These are phyloP conservation scores for Tetrahymena borealis DNA, from an alignment of 73 alveolate genomes.

Conservation along the genomic window DNA sequence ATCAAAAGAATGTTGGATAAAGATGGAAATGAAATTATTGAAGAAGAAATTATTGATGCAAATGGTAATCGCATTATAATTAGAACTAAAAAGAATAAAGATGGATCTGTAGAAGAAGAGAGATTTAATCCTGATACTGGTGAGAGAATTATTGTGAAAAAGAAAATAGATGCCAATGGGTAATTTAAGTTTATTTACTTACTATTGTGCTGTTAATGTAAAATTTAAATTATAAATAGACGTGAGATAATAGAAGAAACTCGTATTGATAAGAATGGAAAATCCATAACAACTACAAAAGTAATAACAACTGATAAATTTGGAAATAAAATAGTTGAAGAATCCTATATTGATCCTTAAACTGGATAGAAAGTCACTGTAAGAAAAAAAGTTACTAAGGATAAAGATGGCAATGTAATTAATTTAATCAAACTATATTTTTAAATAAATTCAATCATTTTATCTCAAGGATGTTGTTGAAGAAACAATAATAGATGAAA, in stretches of 20 bases:
- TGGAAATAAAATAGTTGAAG: slow-evolving; percentile 32
- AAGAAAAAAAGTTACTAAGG: slow-evolving; percentile 11
- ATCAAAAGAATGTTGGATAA: slow-evolving; percentile 5
- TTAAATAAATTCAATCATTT: not conserved
- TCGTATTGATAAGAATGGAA: slow-evolving; percentile 29
- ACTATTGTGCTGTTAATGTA: not conserved
- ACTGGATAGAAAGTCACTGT: slow-evolving; percentile 17
- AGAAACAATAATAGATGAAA: slow-evolving; percentile 28
- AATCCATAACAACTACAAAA: not conserved
- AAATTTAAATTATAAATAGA: slow-evolving; percentile 1
- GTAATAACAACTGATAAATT: slow-evolving; percentile 16
- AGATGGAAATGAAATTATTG: slow-evolving; percentile 36
- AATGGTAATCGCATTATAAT: slow-evolving; percentile 26
- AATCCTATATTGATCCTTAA: not conserved
- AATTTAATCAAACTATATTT: not conserved
- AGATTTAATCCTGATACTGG: slow-evolving; percentile 28
- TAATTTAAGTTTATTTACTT: not conserved
- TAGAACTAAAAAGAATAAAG: slow-evolving; percentile 9
- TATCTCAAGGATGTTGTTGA: slow-evolving; percentile 1
- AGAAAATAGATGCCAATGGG: slow-evolving; percentile 24
- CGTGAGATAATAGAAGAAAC: slow-evolving; percentile 6
- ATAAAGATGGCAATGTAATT: slow-evolving; percentile 28
- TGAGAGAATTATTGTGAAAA: slow-evolving; percentile 8
- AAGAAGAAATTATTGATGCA: slow-evolving; percentile 20
- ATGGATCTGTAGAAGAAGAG: slow-evolving; percentile 25